These are phyloP conservation scores for Hymenoscyphus fructigenus DNA, from an alignment of 2,329 filamentous ascomycete species.

Conservation along the genomic window DNA sequence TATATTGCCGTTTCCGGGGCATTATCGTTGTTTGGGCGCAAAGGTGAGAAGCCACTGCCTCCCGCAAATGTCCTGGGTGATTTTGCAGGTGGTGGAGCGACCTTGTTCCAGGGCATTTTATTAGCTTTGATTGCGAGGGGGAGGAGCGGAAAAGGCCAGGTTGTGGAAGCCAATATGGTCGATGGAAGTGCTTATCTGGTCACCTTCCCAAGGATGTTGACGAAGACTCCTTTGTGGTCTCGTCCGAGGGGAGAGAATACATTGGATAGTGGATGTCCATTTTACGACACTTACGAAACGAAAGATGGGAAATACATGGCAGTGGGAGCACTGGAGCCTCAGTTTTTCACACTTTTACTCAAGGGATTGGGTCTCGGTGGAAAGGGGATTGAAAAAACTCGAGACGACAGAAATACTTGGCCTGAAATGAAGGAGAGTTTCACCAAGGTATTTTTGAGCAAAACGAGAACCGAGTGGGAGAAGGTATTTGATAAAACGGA, in stretches of 20 bases:
- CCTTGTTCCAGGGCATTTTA: slow-evolving; percentile 78
- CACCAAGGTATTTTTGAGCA: slow-evolving; percentile 62
- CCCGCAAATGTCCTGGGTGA: slow-evolving; percentile 85
- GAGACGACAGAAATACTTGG: slow-evolving; percentile 66
- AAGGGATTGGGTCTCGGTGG: slow-evolving; percentile 61
- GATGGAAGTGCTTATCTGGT: slow-evolving; percentile 81
- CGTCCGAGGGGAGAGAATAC: slow-evolving; percentile 69
- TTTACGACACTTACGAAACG: slow-evolving; percentile 87
- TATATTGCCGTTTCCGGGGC: slow-evolving; percentile 88
- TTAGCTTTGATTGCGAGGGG: slow-evolving; percentile 71
- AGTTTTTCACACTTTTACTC: slow-evolving; percentile 73
- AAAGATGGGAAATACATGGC: slow-evolving; percentile 77
- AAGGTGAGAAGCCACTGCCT: slow-evolving; percentile 68
- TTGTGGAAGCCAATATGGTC: slow-evolving; percentile 97
- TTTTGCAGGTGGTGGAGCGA: slow-evolving; percentile 85
- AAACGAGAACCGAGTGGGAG: slow-evolving; percentile 80
- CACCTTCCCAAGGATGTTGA: slow-evolving; percentile 70
- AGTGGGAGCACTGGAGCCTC: slow-evolving; percentile 86
- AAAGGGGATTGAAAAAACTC: slow-evolving; percentile 50
- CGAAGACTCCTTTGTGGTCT: slow-evolving; percentile 62
- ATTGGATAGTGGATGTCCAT: slow-evolving; percentile 83
- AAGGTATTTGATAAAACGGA: slow-evolving; percentile 83
- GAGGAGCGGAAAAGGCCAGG: slow-evolving; percentile 70
- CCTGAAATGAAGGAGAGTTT: slow-evolving; percentile 62
- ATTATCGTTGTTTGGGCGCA: slow-evolving; percentile 71